Conservation (phyloP, 495 filamentous ascomycete species). For the Lepidopterella palustris region DNA sequence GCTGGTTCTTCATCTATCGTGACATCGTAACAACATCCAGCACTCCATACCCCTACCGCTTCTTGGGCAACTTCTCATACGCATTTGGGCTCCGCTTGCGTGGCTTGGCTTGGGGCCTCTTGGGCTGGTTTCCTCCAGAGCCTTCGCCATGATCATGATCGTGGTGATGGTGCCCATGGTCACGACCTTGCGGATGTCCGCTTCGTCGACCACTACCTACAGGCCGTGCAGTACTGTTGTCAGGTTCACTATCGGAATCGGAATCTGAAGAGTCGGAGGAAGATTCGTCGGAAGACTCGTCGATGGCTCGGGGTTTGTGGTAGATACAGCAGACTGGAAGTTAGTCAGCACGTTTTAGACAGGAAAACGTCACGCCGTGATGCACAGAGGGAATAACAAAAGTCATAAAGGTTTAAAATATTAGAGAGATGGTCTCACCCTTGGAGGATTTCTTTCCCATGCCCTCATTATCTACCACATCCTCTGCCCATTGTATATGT, state of each 20-base stretch:
- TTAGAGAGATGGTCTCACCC: no score
- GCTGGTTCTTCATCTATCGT: background rate
- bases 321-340: constrained; percentile 93
- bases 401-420: constrained; percentile 16
- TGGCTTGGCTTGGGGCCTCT: constrained; percentile 39
- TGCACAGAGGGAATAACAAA: background rate
- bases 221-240: constrained; percentile 43
- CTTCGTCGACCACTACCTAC: constrained; percentile 25
- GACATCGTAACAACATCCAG: background rate
- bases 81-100: constrained; percentile 81
- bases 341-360: background rate
- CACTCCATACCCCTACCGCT: constrained; percentile 4
- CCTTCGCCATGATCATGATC: constrained; percentile 33
- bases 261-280: constrained; percentile 51
- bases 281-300: constrained; percentile 78
- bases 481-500: constrained; percentile 80
- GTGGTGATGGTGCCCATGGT: constrained; percentile 38
- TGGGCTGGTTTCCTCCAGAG: constrained; percentile 34
- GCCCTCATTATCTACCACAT: constrained; percentile 94
- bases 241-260: constrained; percentile 45
- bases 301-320: constrained; percentile 73
- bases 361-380: background rate
- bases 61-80: constrained; percentile 84
- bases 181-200: constrained; percentile 13
- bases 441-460: constrained; percentile 90